These are phyloP conservation scores for Rhodamnia argentea DNA, from an alignment of 345 rosid genomes.

Conservation along the genomic window DNA sequence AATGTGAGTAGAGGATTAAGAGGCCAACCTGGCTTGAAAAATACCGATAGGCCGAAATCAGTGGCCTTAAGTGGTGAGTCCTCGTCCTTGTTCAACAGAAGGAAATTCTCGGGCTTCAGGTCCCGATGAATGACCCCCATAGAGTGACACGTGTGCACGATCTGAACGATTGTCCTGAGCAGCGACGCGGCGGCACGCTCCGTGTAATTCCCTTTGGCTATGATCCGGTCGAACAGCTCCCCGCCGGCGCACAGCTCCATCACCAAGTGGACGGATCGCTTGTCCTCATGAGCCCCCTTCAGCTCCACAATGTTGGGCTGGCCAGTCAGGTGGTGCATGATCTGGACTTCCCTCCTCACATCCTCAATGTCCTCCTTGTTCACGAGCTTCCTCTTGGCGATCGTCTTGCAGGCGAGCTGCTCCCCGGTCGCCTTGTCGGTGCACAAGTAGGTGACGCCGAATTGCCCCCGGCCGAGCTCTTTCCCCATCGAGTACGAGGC, in stretches of 20 bases:
- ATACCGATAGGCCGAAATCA: slow-evolving; percentile 59
- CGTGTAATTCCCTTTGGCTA: slow-evolving; percentile 58
- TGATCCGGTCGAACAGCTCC: slow-evolving; percentile 61
- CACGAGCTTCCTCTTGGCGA: slow-evolving; percentile 53
- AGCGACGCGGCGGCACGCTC: slow-evolving; percentile 57
- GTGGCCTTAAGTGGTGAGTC: slow-evolving; percentile 61
- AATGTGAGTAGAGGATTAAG: neutral
- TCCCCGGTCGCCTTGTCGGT: slow-evolving; percentile 41
- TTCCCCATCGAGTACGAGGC: slow-evolving; percentile 39
- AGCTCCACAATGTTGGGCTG: slow-evolving; percentile 61
- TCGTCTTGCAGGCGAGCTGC: slow-evolving; percentile 60
- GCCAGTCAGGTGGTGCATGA: slow-evolving; percentile 65
- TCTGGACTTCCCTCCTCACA: slow-evolving; percentile 58
- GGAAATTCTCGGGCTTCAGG: slow-evolving; percentile 69
- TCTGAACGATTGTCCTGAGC: slow-evolving; percentile 51
- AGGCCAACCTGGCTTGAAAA: slow-evolving; percentile 52
- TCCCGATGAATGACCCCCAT: slow-evolving; percentile 73
- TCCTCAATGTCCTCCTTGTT: slow-evolving; percentile 62
- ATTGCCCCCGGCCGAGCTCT: slow-evolving; percentile 65
- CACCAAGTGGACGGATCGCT: slow-evolving; percentile 61
- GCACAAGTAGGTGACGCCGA: slow-evolving; percentile 54
- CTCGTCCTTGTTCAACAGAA: slow-evolving; percentile 53
- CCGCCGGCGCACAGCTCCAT: slow-evolving; percentile 80
- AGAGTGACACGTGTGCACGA: slow-evolving; percentile 52
- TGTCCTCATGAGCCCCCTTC: slow-evolving; percentile 66